These are phyloP conservation scores for Firmiana major DNA, from an alignment of 345 rosid species.

Conservation along the genomic window DNA sequence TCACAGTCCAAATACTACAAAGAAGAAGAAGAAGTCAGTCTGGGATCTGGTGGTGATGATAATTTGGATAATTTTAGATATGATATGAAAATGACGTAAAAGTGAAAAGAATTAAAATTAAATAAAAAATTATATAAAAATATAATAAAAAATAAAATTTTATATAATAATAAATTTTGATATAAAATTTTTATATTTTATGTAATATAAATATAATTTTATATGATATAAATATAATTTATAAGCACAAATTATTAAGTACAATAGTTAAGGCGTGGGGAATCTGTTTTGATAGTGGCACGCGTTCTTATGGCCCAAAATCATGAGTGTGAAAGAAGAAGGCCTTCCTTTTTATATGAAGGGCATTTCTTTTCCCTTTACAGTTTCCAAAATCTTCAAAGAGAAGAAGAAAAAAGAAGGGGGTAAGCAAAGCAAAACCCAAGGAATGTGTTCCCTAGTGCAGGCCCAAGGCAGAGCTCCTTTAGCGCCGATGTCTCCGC, in stretches of 20 bases:
- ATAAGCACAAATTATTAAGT: too few species aligned
- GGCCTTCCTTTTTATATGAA: neutral
- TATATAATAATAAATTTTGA: too few species aligned
- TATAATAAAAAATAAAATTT: too few species aligned
- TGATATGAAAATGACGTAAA: too few species aligned
- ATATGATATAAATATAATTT: too few species aligned
- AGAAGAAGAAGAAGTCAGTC: neutral
- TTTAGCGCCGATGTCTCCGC: constrained; percentile 73
- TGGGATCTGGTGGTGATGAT: too few species aligned
- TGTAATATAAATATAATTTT: too few species aligned
- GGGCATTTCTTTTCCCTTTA: constrained; percentile 14
- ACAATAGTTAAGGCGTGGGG: constrained; percentile 63
- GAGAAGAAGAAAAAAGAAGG: neutral
- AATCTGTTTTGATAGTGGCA: constrained; percentile 50
- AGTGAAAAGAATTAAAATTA: too few species aligned
- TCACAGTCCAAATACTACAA: neutral
- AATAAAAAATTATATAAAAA: too few species aligned
- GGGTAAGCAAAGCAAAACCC: constrained; percentile 31
- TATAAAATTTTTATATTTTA: too few species aligned
- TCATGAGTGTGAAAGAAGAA: constrained; percentile 29
- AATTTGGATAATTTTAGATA: too few species aligned
- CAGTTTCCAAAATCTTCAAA: constrained; percentile 40
- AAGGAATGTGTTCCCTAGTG: constrained; percentile 51
- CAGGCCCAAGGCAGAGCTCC: constrained; percentile 51
- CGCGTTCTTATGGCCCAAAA: constrained; percentile 57